Evolutionary conservation across 352 stramenopile genomes (phyloP).

Genomic region (Sclerospora graminicola): DNA sequence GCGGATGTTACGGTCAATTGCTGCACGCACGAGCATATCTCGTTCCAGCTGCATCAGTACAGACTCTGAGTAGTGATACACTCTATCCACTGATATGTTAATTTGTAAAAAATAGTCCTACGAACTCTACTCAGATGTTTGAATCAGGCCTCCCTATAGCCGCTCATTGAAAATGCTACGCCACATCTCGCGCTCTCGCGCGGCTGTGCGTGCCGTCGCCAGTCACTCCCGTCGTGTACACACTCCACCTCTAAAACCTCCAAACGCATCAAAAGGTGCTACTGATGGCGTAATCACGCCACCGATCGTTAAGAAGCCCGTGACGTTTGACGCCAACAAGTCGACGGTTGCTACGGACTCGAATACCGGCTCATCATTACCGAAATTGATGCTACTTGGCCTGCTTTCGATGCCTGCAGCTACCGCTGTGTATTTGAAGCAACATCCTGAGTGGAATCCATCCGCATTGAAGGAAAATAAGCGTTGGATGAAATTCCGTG

Average conservation of each 20-base stretch:
- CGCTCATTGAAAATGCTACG: slow-evolving; percentile 20
- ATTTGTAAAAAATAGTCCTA: too few relatives aligned
- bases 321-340: neutral
- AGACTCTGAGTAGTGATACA: too few relatives aligned
- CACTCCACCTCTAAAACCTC: slow-evolving; percentile 11
- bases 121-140: too few relatives aligned
- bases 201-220: slow-evolving; percentile 6
- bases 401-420: slow-evolving; percentile 40
- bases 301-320: neutral
- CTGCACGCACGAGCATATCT: slow-evolving; percentile 15
- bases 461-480: slow-evolving; percentile 40
- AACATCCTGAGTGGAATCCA: slow-evolving; percentile 77
- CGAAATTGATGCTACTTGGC: slow-evolving; percentile 40
- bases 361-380: slow-evolving; percentile 29
- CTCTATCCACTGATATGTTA: too few relatives aligned
- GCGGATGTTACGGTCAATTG: slow-evolving; percentile 33
- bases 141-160: too few relatives aligned
- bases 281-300: slow-evolving; percentile 1
- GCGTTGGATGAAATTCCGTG: slow-evolving; percentile 65
- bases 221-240: slow-evolving; percentile 5
- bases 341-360: slow-evolving; percentile 17
- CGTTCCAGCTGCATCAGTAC: too few relatives aligned
- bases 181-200: slow-evolving; percentile 14
- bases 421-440: slow-evolving; percentile 54
- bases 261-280: neutral